Evolutionary conservation across 805 yeast genomes (phyloP).

Genomic region (Metschnikowia reukaufii): DNA sequence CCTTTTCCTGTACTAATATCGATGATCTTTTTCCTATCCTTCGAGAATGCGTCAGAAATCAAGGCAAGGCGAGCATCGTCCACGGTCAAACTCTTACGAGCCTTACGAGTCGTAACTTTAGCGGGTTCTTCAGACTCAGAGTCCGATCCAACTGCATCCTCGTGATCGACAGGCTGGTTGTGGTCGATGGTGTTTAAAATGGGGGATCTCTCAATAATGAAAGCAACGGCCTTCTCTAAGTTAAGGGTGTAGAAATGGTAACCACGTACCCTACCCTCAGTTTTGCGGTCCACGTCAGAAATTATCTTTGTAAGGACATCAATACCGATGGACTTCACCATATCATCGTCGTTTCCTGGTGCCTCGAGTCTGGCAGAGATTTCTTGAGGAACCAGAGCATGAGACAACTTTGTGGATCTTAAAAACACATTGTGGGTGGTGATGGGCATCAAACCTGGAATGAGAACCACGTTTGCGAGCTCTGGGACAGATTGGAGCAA

Average conservation of each 20-base stretch:
- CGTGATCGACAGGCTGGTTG: slow-evolving; percentile 24
- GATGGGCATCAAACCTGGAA: slow-evolving; percentile 92
- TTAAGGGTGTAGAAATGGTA: slow-evolving; percentile 92
- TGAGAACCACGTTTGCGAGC: slow-evolving; percentile 52
- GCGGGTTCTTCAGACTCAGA: slow-evolving; percentile 34
- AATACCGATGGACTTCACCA: slow-evolving; percentile 82
- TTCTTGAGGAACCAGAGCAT: slow-evolving; percentile 72
- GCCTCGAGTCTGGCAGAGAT: slow-evolving; percentile 57
- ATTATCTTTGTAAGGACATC: slow-evolving; percentile 65
- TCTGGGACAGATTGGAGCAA: slow-evolving; percentile 43
- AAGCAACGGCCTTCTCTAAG: slow-evolving; percentile 88
- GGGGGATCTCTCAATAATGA: slow-evolving; percentile 65
- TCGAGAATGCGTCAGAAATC: slow-evolving; percentile 27
- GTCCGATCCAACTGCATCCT: slow-evolving; percentile 41
- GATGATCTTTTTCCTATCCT: slow-evolving; percentile 54
- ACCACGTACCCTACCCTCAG: slow-evolving; percentile 65
- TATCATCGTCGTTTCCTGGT: slow-evolving; percentile 64
- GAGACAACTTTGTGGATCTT: slow-evolving; percentile 85
- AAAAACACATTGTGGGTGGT: slow-evolving; percentile 79
- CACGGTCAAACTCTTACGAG: slow-evolving; percentile 34
- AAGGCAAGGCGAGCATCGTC: slow-evolving; percentile 28
- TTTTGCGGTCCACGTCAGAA: slow-evolving; percentile 50
- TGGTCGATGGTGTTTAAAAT: slow-evolving; percentile 44
- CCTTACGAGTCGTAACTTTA: slow-evolving; percentile 1
- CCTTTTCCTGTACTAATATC: slow-evolving; percentile 86